Evolutionary conservation across 306 rosid species (phyloP), one percentile per base, ranked within the genome.

Genomic region (Acacia melanoxylon): DNA sequence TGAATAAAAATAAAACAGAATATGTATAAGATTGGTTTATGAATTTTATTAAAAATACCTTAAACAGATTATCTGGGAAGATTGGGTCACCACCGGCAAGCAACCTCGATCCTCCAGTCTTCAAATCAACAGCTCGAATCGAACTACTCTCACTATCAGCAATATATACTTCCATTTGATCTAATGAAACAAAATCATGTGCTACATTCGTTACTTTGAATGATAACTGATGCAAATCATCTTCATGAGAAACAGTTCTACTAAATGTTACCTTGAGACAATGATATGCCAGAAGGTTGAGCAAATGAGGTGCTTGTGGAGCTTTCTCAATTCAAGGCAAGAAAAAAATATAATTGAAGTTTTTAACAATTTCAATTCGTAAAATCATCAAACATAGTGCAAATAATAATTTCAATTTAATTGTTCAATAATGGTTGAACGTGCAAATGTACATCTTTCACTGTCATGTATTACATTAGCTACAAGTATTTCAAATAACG

Each of bases 121-220:
- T 89, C 79, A 93, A 80, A 88, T 86, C 87, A 84, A 93, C 87
- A 46, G 87, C 94, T 87, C 99, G 91, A 83, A 95, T 87, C 68
- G 99, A 95, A 89, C 98, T 95, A 86, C 99, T 95, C 90, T 95
- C 99, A 87, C 99, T 95, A 80, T 95, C 99, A 83, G 99, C 98
- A 11, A 95, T 29, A 82, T 89, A 95, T 11, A 89, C 76, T 92
- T 91, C 93, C 74, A 9, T 84, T 31, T 80, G 81, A 87, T 93
- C 98, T 95, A 80, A 78, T 62, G 67, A 59, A 74, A 58, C 75
- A 72, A 79, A 82, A 31, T 85, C 85, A 85, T 24, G 68, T 59
- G 65, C 72, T 69, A 40, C 13, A 33, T 65, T 79, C 67, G 76
- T 78, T 46, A 80, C 75, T 74, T 63, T 48, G 45, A 68, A 65